Evolutionary conservation across 1,139 yeast species (phyloP), one percentile per base, ranked within the genome.

Genomic region (Protomyces macrosporus): DNA sequence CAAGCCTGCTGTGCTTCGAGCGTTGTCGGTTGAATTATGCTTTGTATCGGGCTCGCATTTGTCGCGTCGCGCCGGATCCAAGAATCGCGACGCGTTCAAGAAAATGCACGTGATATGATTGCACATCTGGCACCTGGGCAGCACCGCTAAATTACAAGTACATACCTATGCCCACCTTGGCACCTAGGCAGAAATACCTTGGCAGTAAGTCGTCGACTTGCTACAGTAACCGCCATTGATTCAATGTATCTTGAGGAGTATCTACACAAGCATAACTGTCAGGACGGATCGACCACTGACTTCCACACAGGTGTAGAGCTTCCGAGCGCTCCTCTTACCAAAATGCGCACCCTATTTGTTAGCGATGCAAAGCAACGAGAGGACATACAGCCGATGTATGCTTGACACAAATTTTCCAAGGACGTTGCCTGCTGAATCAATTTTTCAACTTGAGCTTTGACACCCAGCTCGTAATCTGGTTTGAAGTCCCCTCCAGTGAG

Each of bases 381-480:
- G 0, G 98, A 88, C 76, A 98, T 93, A 98, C 99, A 95, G 23
- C 99, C 99, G 68, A 95, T 88, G 73, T 89, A 95, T 75, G 93
- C 98, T 75, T 90, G 97, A 73, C 98, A 93, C 66, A 95, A 77
- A 71, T 93, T 93, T 73, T 95, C 98, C 39, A 93, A 96, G 65
- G 96, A 88, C 0, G 98, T 93, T 1, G 98, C 98, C 73, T 95
- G 97, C 72, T 89, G 96, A 64, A 95, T 93, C 74, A 95, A 79
- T 73, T 87, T 87, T 71, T 93, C 98, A 53, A 95, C 98, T 75
- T 95, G 99, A 1, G 87, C 84, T 0, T 95, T 87, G 51, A 91
- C 91, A 70, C 85, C 88, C 68, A 95, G 78, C 51, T 86, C 90
- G 59, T 81, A 78, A 65, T 80, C 79, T 60, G 90, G 80, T 72